Conservation (phyloP, 2,329 filamentous ascomycete species). For the Rasamsonia emersonii region DNA sequence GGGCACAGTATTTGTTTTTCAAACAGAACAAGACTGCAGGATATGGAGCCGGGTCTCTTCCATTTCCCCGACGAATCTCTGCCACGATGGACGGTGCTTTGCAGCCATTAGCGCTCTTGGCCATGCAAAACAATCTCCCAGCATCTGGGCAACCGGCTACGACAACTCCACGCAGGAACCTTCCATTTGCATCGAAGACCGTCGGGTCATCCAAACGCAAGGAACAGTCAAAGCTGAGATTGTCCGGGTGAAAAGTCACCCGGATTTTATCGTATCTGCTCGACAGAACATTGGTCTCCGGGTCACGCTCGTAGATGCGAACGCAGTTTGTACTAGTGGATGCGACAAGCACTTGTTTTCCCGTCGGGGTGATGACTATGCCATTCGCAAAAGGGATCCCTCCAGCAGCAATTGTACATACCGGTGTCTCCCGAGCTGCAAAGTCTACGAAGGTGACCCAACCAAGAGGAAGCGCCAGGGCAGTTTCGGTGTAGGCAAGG, state of each 20-base stretch:
- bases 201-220: conserved; percentile 9
- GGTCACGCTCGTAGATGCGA: conserved; percentile 11
- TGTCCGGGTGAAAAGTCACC: conserved; percentile 11
- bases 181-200: conserved; percentile 10
- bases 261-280: conserved; percentile 6
- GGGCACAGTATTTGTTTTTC: conserved; percentile 7
- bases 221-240: conserved; percentile 11
- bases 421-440: conserved; percentile 3
- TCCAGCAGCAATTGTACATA: conserved; percentile 8
- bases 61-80: conserved; percentile 11
- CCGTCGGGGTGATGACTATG: conserved; percentile 11
- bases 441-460: conserved; percentile 13
- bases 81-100: conserved; percentile 11
- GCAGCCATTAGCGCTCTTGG: conserved; percentile 8
- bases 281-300: conserved; percentile 10
- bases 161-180: conserved; percentile 11
- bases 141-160: conserved; percentile 9
- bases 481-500: conserved; percentile 8
- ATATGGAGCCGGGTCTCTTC: conserved; percentile 10
- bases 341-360: conserved; percentile 11
- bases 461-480: conserved; percentile 7
- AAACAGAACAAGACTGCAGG: conserved; percentile 8
- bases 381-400: conserved; percentile 11
- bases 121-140: conserved; percentile 9
- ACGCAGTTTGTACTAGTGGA: conserved; percentile 7